Percentiles rank a stretch among this genome's conserved stretches.
Conservation (phyloP, 495 filamentous ascomycete species). For the Podospora pseudocomata region DNA sequence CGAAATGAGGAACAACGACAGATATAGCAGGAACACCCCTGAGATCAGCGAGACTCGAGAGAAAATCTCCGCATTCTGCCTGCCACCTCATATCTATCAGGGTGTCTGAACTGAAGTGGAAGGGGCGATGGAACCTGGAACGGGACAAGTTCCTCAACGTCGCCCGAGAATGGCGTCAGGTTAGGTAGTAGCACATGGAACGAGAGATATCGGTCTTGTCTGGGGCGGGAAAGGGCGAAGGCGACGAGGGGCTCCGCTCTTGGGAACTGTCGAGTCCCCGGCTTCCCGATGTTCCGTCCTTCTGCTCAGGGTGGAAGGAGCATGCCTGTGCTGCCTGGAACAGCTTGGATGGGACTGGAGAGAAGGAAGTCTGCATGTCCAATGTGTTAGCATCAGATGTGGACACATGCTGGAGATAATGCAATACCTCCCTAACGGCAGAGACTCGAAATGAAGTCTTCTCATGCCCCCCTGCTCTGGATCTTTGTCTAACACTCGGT, state of each 20-base stretch:
- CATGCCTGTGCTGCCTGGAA: neutral
- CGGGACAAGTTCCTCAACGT: neutral
- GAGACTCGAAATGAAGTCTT: neutral
- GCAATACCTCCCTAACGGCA: neutral
- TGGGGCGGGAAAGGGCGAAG: neutral
- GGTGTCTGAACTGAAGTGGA: neutral
- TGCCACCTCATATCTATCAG: neutral
- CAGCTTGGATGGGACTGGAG: neutral
- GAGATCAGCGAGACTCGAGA: neutral
- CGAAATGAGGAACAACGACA: conserved; percentile 13
- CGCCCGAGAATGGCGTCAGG: neutral
- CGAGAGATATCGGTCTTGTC: neutral
- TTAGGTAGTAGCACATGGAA: neutral
- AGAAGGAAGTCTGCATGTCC: neutral
- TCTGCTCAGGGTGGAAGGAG: neutral
- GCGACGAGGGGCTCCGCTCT: neutral
- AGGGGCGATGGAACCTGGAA: neutral
- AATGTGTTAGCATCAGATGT: neutral
- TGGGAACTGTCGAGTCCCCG: neutral
- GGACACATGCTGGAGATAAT: neutral
- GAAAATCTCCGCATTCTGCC: neutral
- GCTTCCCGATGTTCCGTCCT: neutral
- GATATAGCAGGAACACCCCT: conserved; percentile 28
- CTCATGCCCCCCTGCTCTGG: neutral
- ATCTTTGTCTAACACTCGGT: neutral